phyloP scores from a whole-genome alignment of 1,284 basidiomycete species.

The Rhodotorula sp. region DNA sequence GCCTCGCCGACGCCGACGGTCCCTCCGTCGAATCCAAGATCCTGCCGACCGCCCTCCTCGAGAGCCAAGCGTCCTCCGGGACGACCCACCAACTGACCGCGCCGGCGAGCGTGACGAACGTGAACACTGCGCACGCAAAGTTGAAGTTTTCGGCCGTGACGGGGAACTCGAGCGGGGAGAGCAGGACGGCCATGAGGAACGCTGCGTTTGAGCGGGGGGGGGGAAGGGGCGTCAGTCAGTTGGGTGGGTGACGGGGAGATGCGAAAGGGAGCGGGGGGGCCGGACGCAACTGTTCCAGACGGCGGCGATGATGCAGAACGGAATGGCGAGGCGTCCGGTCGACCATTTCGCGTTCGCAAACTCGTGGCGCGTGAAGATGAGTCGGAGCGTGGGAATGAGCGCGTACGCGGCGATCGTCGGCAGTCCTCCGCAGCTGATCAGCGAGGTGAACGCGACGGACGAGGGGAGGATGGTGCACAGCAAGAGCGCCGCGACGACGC shows the following conservation, averaged over 20 bases:
- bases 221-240: no score
- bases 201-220: constrained; percentile 48
- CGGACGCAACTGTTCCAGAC: constrained; percentile 69
- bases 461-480: constrained; percentile 80
- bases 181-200: constrained; percentile 53
- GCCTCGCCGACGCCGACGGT: no score
- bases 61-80: constrained; percentile 72
- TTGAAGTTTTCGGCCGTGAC: constrained; percentile 70
- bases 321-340: constrained; percentile 63
- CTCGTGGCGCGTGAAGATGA: constrained; percentile 68
- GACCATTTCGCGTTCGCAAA: constrained; percentile 69
- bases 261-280: neutral
- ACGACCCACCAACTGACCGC: constrained; percentile 70
- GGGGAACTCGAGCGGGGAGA: constrained; percentile 79
- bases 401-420: constrained; percentile 80
- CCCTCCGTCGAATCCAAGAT: constrained; percentile 36
- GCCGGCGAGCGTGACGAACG: constrained; percentile 69
- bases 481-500: constrained; percentile 58
- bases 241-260: no score
- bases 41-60: constrained; percentile 53
- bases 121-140: constrained; percentile 68
- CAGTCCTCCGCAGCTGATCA: constrained; percentile 74
- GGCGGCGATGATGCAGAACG: constrained; percentile 65
- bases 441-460: constrained; percentile 78
- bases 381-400: constrained; percentile 66